Conservation (phyloP, 371 early-diverging fungal species). For the Mucor lusitanicus region DNA sequence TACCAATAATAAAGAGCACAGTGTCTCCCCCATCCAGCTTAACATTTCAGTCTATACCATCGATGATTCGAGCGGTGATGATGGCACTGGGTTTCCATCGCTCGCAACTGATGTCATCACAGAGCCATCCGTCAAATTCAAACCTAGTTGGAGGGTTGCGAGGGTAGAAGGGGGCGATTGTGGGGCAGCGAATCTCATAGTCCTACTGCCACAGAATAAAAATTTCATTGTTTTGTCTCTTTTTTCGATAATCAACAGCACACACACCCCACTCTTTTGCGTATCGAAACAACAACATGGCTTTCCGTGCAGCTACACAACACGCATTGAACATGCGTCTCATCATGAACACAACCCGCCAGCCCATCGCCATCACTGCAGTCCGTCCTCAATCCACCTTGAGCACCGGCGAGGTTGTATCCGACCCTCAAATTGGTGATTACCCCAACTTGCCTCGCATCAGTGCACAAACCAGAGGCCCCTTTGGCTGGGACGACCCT, state of each 20-base stretch:
- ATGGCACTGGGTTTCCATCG: not conserved
- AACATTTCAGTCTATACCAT: too few species aligned
- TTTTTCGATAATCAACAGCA: not conserved
- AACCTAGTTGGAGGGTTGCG: not conserved
- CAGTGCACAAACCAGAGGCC: slow-evolving; percentile 59
- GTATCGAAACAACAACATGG: slow-evolving; percentile 22
- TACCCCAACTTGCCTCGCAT: slow-evolving; percentile 68
- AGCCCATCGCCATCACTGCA: slow-evolving; percentile 31
- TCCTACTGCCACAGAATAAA: not conserved
- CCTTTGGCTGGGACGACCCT: slow-evolving; percentile 62
- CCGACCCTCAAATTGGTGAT: slow-evolving; percentile 68
- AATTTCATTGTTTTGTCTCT: not conserved
- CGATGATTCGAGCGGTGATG: not conserved
- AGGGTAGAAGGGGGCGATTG: not conserved
- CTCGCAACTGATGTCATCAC: not conserved
- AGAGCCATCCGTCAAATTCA: not conserved
- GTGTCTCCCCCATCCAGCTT: too few species aligned
- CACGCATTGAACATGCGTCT: slow-evolving; percentile 44
- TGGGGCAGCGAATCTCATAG: not conserved
- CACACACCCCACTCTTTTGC: slow-evolving; percentile 2
- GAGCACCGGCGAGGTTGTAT: slow-evolving; percentile 42
- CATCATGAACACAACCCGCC: slow-evolving; percentile 27
- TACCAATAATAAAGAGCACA: too few species aligned
- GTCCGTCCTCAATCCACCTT: slow-evolving; percentile 52
- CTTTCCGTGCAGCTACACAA: slow-evolving; percentile 42